Evolutionary conservation across 306 rosid species (phyloP), one percentile per base, ranked within the genome.

Genomic region (Abrus pulchellus): DNA sequence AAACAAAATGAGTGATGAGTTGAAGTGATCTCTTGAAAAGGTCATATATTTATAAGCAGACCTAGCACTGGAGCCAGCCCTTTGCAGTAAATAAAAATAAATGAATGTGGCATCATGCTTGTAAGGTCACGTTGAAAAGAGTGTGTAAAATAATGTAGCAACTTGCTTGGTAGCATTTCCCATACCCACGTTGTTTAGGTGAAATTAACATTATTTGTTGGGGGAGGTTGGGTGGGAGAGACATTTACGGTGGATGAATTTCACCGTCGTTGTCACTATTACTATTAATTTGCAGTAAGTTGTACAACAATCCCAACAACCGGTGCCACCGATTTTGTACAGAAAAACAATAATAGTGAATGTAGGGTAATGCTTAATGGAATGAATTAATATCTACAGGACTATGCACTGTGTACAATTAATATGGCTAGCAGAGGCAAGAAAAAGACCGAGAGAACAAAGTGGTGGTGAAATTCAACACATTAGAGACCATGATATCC

Each of bases 281-380:
- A 49, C 20, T 32, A 68, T 77, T 66, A 80, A 53, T 66, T 34
- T 75, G 28, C 56, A 68, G 44, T 38, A 62, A 62, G 73, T 61
- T 64, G 76, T 36, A 44, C 80, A 48, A 67, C 64, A 34, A 36
- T 72, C 48, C 41, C 74, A 83, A 77, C 81, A 5, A 73, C 83
- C 68, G 1, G 13, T 54, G 7, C 64, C 64, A 71, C 57, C 53
- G 3, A 43, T 68, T 64, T 78, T 30, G 1, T 9, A 28, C 33
- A 43, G 9, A 11, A 33, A 77, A 70, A 61, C 53, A 77, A 77
- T 55, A 56, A 83, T 83, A 45, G 60, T 29, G 2, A 65, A 36
- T 56, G 82, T 60, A 49, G 34, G 59, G 59, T 52, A 63, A 40
- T 2, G 68, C 3, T 49, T 50, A 30, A 41, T 69, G 85, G 30